Percentiles rank a stretch among this genome's conserved stretches.
These are phyloP conservation scores for Epichloe festucae DNA, from an alignment of 2,329 filamentous ascomycete species.

Conservation along the genomic window DNA sequence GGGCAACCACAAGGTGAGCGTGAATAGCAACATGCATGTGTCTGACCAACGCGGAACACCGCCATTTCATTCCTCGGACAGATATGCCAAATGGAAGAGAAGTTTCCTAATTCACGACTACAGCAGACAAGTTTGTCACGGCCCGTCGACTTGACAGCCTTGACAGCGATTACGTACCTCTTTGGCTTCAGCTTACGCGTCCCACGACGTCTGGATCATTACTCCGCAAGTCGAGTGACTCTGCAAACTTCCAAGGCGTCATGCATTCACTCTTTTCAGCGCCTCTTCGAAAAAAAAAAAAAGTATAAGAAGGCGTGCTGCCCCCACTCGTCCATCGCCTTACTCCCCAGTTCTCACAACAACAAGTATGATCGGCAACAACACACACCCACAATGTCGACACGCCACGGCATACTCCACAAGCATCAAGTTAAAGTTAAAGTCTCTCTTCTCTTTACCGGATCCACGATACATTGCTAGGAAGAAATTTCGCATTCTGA, in stretches of 20 bases:
- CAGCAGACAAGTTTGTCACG: background rate
- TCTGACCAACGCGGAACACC: background rate
- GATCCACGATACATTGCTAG: too few relatives aligned
- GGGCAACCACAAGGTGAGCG: too few relatives aligned
- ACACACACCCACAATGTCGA: background rate
- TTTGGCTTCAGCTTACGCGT: constrained; percentile 26
- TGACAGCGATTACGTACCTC: constrained; percentile 29
- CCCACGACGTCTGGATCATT: constrained; percentile 24
- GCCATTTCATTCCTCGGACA: too few relatives aligned
- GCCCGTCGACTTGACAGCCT: constrained; percentile 17
- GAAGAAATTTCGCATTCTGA: too few relatives aligned
- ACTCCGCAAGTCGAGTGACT: background rate
- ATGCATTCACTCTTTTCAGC: background rate
- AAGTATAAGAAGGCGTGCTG: background rate
- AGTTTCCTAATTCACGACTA: constrained; percentile 20
- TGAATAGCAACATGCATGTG: too few relatives aligned
- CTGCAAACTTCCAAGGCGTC: too few relatives aligned
- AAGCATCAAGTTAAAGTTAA: background rate
- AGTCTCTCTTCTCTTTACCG: background rate
- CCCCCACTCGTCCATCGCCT: background rate
- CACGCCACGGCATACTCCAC: background rate
- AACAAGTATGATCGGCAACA: background rate
- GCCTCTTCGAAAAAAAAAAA: too few relatives aligned
- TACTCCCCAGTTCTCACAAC: background rate
- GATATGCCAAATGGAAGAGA: constrained; percentile 14